Percentiles rank a stretch among this genome's conserved stretches.
phyloP scores from a whole-genome alignment of 345 rosid species.

The Populus alba region DNA sequence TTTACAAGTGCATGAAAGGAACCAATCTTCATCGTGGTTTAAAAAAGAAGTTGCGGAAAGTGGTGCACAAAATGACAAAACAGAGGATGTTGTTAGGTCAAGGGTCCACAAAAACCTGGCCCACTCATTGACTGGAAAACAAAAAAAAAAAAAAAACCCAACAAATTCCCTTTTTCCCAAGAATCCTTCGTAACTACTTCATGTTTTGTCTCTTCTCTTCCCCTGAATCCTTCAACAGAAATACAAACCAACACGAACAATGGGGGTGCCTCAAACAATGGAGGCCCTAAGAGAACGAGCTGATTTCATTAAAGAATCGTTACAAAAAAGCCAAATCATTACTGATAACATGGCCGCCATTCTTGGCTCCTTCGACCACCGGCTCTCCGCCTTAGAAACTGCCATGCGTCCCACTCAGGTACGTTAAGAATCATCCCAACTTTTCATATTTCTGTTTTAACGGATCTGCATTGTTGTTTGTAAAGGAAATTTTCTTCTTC shows the following conservation, averaged over 20 bases:
- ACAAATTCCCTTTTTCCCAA: neutral
- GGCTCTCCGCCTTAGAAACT: slow-evolving; percentile 96
- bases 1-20: too few relatives aligned
- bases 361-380: slow-evolving; percentile 94
- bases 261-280: slow-evolving; percentile 73
- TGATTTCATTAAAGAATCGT: slow-evolving; percentile 54
- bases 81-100: neutral
- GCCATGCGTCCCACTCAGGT: slow-evolving; percentile 99
- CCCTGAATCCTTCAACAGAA: neutral
- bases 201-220: slow-evolving; percentile 22
- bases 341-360: slow-evolving; percentile 90
- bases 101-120: slow-evolving; percentile 7
- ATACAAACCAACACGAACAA: neutral
- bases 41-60: too few relatives aligned
- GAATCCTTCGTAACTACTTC: slow-evolving; percentile 29
- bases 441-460: neutral
- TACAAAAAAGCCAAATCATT: slow-evolving; percentile 80
- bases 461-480: slow-evolving; percentile 1
- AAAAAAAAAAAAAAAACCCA: neutral
- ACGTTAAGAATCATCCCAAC: neutral
- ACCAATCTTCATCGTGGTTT: too few relatives aligned
- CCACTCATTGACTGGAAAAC: slow-evolving; percentile 4
- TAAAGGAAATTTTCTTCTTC: neutral
- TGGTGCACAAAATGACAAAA: neutral
- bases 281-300: slow-evolving; percentile 60